Evolutionary conservation across 768 basidiomycete genomes (phyloP), one percentile per base, ranked within the genome.

Genomic region (Lentinula edodes): DNA sequence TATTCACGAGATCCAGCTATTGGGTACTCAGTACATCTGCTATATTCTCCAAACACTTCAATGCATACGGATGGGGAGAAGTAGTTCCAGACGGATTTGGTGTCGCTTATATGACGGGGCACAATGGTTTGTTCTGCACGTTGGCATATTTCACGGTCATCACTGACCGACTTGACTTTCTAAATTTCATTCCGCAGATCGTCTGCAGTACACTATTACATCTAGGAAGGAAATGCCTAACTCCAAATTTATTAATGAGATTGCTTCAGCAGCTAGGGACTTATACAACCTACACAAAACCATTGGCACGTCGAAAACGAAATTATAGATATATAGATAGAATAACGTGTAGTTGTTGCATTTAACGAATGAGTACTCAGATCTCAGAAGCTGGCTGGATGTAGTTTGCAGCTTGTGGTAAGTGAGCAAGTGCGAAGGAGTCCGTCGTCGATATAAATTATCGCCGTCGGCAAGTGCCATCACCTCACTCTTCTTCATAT

Each of bases 11-110:
- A 34, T 86, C 88, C 35, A 87, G 84, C 51, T 79, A 89, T 64
- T 98, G 95, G 95, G 86, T 87, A 6, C 76, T 98, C 66, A 95
- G 92, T 71, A 98, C 95, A 15, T 93, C 91, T 57, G 89, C 92
- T 5, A 79, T 98, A 35, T 90, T 89, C 67, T 92, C 90, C n/a
- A 87, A 87, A 62, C 88, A 91, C 72, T 86, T 98, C 68, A 82
- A 80, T 41, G 85, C 81, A 20, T 94, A 97, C 73, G 95, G 95
- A 13, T 98, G 95, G 95, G 95, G 95, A 53, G 91, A 93, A 81
- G 89, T 83, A 50, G 93, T 96, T 28, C 88, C 91, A 1, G 88
- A 97, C 65, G 95, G 95, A 1, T 98, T 95, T 69, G 95, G 95
- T 36, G 89, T 98, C 35, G 90, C 93, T 12, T 98, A 98, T 70